A percentile compares a stretch with the other conserved stretches of the same genome.
phyloP scores from a whole-genome alignment of 495 filamentous ascomycete species.

The Cercophora sp. region DNA sequence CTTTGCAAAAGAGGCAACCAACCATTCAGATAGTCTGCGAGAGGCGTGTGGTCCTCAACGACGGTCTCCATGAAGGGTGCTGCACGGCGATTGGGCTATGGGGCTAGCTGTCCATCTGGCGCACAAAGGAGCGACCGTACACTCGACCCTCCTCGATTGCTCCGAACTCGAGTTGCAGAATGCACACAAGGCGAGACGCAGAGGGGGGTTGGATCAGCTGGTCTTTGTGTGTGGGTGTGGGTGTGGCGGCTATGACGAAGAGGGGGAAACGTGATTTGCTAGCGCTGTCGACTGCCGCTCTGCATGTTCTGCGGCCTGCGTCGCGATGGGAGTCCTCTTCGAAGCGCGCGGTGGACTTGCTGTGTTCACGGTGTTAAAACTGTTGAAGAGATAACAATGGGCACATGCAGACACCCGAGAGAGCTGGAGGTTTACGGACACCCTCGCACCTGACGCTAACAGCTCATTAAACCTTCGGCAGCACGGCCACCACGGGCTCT shows the following conservation, averaged over 20 bases:
- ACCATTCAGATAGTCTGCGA: conserved; percentile 95
- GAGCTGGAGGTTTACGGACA: conserved; percentile 1
- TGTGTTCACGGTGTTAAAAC: neutral
- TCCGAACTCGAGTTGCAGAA: neutral
- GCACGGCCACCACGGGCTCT: neutral
- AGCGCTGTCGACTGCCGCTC: conserved; percentile 19
- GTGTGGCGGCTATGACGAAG: conserved; percentile 9
- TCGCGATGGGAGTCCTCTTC: no score
- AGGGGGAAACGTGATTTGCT: conserved; percentile 14
- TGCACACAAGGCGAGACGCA: conserved; percentile 6
- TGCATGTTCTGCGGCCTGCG: conserved; percentile 12
- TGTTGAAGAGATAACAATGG: neutral
- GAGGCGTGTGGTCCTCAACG: conserved; percentile 82
- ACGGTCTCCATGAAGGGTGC: conserved; percentile 77
- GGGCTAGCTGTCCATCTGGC: conserved; percentile 31
- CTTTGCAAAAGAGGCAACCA: conserved; percentile 24
- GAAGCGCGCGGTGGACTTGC: conserved; percentile 12
- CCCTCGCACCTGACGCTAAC: neutral
- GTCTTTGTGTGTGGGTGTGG: neutral
- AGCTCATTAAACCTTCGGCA: conserved; percentile 13
- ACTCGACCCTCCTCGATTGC: neutral
- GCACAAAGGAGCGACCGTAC: neutral
- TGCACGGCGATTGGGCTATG: conserved; percentile 28
- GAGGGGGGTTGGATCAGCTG: neutral
- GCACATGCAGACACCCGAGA: neutral